These are phyloP conservation scores for Neoboletus magnificus DNA, from an alignment of 768 basidiomycete species.

Conservation along the genomic window DNA sequence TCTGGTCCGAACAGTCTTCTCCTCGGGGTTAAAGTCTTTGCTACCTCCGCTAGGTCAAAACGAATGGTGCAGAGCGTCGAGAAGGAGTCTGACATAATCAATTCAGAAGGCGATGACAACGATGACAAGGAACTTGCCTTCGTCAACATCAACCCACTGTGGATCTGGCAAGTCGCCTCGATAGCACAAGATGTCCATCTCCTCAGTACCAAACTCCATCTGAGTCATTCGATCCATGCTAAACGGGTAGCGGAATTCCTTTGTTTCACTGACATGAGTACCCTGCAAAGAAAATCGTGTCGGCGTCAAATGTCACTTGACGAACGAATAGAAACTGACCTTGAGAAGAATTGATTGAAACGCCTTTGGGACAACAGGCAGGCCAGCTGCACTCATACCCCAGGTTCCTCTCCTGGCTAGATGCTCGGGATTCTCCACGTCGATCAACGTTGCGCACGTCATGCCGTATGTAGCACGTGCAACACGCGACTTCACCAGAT, in stretches of 20 bases:
- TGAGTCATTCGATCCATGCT: not conserved
- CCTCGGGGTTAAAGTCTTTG: not conserved
- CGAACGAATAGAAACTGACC: not conserved
- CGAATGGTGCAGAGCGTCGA: constrained; percentile 10
- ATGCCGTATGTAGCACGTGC: constrained; percentile 50
- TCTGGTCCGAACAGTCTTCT: not conserved
- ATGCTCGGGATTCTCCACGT: constrained; percentile 8
- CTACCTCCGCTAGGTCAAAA: constrained; percentile 6
- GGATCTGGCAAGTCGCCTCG: constrained; percentile 8
- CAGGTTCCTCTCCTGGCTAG: constrained; percentile 6
- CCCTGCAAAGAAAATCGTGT: constrained; percentile 3
- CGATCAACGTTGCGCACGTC: constrained; percentile 34
- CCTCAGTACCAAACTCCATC: not conserved
- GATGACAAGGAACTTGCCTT: not conserved
- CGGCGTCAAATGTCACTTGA: not conserved
- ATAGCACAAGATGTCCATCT: constrained; percentile 8
- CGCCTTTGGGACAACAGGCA: not conserved
- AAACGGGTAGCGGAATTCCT: constrained; percentile 16
- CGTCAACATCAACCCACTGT: constrained; percentile 7
- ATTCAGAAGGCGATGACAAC: not conserved
- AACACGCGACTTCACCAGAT: constrained; percentile 43
- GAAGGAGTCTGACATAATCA: constrained; percentile 3
- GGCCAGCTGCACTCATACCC: not conserved
- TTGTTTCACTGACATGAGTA: constrained; percentile 2
- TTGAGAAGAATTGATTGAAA: constrained; percentile 10